Evolutionary conservation across 768 basidiomycete genomes (phyloP), one percentile per base, ranked within the genome.

Genomic region (Suillus subluteus): DNA sequence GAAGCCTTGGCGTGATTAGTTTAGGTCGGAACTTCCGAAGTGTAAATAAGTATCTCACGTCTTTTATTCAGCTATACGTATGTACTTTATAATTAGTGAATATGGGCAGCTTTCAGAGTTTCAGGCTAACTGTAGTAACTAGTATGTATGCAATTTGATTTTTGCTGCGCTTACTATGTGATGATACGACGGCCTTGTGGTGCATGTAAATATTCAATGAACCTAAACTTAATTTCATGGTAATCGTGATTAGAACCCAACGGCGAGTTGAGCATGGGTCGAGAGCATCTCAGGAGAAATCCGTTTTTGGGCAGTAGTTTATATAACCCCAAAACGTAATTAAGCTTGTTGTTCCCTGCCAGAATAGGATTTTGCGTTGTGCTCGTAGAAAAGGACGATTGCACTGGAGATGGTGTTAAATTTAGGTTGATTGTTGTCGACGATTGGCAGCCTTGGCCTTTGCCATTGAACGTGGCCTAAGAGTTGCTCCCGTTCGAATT

Each of bases 381-480:
- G 59, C 13, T 23, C 43, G 62, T 67, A 37, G 67, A 55, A 56
- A 69, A 72, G 54, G 50, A 65, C 64, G 74, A 71, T 62, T 62
- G 43, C 16, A 23, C 40, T 12, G 67, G 54, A 21, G 56, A 54
- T 37, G 40, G 48, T 16, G 67, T 23, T 21, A 26, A 38, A 23
- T 50, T 67, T 8, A 62, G 64, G 21, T 44, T 69, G 59, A 63
- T 67, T 26, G 66, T 63, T 65, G 71, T 50, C 44, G 32, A 69
- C 55, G 62, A 62, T 21, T 11, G 37, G 66, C 52, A 18, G 67
- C 38, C 15, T 59, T 59, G 9, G 74, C 21, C 62, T 77, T 81
- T 32, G 76, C 72, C 61, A 79, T 77, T 13, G 83, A 82, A 69
- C 83, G 83, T 26, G 88, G 88, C 65, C 84, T 83, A 11, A 38